These are phyloP conservation scores for Debaryomyces hansenii DNA, from an alignment of 805 yeast species.

Conservation along the genomic window DNA sequence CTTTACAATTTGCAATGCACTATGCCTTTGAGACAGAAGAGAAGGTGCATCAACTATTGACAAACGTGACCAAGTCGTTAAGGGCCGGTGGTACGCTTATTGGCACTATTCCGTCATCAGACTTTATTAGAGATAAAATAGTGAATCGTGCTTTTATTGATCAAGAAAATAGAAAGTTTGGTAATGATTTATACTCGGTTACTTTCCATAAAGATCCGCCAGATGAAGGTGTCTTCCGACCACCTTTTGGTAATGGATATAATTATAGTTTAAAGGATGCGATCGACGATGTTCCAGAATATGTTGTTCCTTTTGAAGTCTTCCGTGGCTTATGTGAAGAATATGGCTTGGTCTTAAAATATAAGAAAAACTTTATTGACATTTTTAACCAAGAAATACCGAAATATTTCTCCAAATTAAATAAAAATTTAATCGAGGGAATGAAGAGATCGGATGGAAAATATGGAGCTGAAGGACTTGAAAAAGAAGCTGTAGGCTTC, in stretches of 20 bases:
- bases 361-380: constrained; percentile 75
- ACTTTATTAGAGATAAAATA: constrained; percentile 70
- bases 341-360: constrained; percentile 69
- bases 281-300: constrained; percentile 94
- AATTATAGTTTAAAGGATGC: constrained; percentile 86
- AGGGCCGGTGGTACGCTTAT: constrained; percentile 83
- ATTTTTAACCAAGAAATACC: constrained; percentile 81
- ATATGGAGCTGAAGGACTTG: constrained; percentile 85
- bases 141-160: constrained; percentile 48
- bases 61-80: constrained; percentile 74
- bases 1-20: constrained; percentile 91
- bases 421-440: constrained; percentile 64
- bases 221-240: constrained; percentile 66
- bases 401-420: constrained; percentile 54
- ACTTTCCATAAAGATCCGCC: constrained; percentile 80
- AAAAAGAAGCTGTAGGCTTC: constrained; percentile 86
- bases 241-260: constrained; percentile 83
- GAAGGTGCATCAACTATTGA: constrained; percentile 69
- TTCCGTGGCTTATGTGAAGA: constrained; percentile 83
- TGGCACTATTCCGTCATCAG: constrained; percentile 94
- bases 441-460: constrained; percentile 76
- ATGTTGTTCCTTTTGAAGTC: constrained; percentile 91
- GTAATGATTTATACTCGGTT: constrained; percentile 80
- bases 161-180: constrained; percentile 60
- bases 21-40: constrained; percentile 89